A percentile compares a stretch with the other conserved stretches of the same genome.
Evolutionary conservation across 2,329 filamentous ascomycete species (phyloP).

Genomic region (Aspergillus sp.): DNA sequence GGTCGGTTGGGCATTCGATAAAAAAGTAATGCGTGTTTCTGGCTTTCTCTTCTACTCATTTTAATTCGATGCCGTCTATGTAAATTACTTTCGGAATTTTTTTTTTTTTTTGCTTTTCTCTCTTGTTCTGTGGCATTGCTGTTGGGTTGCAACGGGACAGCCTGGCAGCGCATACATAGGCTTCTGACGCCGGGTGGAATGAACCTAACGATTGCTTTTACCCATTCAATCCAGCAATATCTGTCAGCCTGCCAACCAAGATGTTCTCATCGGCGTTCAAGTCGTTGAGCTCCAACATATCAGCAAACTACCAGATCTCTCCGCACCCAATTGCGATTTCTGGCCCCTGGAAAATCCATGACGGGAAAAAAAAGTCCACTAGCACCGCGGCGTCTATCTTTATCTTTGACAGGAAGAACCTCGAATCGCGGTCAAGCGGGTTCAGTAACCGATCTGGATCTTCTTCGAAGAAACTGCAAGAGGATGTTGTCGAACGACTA

Average conservation of each 20-base stretch:
- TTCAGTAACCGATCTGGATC: conserved; percentile 58
- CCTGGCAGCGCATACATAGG: too few species aligned
- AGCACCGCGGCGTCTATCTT: conserved; percentile 87
- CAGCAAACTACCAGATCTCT: conserved; percentile 81
- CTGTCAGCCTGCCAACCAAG: conserved; percentile 19
- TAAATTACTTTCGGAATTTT: neutral
- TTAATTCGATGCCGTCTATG: neutral
- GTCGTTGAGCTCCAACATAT: conserved; percentile 90
- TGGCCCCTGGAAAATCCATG: conserved; percentile 95
- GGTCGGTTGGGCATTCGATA: neutral
- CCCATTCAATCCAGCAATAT: too few species aligned
- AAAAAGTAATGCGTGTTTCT: neutral
- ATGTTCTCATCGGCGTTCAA: conserved; percentile 96
- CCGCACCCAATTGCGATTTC: conserved; percentile 70
- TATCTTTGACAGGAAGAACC: conserved; percentile 82
- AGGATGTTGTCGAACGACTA: conserved; percentile 85
- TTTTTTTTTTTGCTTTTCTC: neutral
- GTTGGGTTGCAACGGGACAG: too few species aligned
- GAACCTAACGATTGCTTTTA: too few species aligned
- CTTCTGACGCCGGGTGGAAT: too few species aligned
- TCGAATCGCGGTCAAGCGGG: conserved; percentile 65
- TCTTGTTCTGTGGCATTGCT: too few species aligned
- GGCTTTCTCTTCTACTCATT: neutral
- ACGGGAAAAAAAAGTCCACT: conserved; percentile 93
- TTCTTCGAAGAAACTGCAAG: conserved; percentile 72